Base-by-base conservation (phyloP, 2,329 filamentous ascomycete genomes). In the Cadophora malorum region DNA sequence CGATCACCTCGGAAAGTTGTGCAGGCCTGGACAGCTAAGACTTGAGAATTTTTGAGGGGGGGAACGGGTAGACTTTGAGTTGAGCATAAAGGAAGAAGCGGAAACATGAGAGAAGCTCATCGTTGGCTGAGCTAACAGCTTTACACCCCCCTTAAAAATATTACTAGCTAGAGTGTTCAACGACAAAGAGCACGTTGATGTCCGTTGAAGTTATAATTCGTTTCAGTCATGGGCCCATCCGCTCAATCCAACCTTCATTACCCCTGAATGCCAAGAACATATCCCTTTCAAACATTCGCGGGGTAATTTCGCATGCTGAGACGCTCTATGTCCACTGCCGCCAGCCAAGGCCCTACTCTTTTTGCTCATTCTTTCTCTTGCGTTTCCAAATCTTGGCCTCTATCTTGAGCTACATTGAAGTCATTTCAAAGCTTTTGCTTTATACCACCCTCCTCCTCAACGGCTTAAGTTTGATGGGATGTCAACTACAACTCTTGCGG, bases 1-100 rank as follows among this genome's bases (percentile, higher is more conserved):
- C 76, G 0, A 76, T 79, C 31, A 82, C 81, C 0, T 84, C 82
- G 6, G 86, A 89, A 77, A 75, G 81, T 60, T 88, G 86, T 66
- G 81, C 85, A 0, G 86, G 85, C 0, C 73, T 89, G 67, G 86
- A 88, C 66, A 58, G 23, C 19, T 31, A 12, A 47, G 31, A 35
- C 14, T 16, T 45, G 12, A 16, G 28, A 4, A 9, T 49, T 14
- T 49, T 14, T 21, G 12, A 8, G 12, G n/a, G 3, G 12, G 55
- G 55, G 41, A 6, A 19, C 12, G 41, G 16, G 41, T 45, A 14
- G 41, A 10, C 12, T 45, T 45, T 16, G 12, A 4, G 8, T 25
- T 25, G 31, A 28, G 19, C 10, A 33, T 38, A 38, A 3, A 38
- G 35, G 8, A 12, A 55, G 12, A 33, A 55, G 25, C 8, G 21